phyloP scores from a whole-genome alignment of 805 yeast species.

The Lachancea kluyveri region DNA sequence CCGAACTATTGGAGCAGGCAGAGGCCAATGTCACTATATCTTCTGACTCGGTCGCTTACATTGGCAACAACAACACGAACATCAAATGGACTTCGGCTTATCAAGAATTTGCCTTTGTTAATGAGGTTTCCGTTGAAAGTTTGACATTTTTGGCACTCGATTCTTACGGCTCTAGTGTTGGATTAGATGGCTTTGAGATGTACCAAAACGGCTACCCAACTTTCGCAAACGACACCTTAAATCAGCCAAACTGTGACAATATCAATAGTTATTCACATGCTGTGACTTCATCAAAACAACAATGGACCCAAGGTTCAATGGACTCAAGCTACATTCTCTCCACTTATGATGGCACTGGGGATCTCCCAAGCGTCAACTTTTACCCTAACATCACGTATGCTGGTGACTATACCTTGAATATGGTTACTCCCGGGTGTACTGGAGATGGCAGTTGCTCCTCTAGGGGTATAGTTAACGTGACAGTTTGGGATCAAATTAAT shows the following conservation, averaged over 20 bases:
- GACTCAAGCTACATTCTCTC: conserved; percentile 26
- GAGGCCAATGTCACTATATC: conserved; percentile 25
- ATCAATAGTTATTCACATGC: conserved; percentile 23
- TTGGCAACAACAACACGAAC: conserved; percentile 32
- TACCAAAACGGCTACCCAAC: conserved; percentile 49
- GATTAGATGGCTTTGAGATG: conserved; percentile 65
- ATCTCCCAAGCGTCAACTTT: conserved; percentile 38
- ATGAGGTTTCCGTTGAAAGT: conserved; percentile 53
- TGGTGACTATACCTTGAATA: conserved; percentile 65
- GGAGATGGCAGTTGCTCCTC: conserved; percentile 57
- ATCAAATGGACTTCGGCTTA: conserved; percentile 38
- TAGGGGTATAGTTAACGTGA: conserved; percentile 76
- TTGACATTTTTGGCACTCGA: conserved; percentile 58
- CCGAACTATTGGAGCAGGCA: conserved; percentile 29
- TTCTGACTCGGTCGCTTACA: conserved; percentile 15
- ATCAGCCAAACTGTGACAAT: conserved; percentile 54
- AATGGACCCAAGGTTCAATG: conserved; percentile 25
- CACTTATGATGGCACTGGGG: conserved; percentile 30
- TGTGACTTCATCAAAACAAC: conserved; percentile 21
- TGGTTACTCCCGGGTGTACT: conserved; percentile 86
- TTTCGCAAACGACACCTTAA: conserved; percentile 70
- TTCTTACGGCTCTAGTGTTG: conserved; percentile 66
- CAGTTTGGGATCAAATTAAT: conserved; percentile 40
- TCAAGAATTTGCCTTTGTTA: conserved; percentile 79
- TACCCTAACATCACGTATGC: conserved; percentile 63